Evolutionary conservation across 2,329 filamentous ascomycete species (phyloP).

Genomic region (Elsinoe perseae): DNA sequence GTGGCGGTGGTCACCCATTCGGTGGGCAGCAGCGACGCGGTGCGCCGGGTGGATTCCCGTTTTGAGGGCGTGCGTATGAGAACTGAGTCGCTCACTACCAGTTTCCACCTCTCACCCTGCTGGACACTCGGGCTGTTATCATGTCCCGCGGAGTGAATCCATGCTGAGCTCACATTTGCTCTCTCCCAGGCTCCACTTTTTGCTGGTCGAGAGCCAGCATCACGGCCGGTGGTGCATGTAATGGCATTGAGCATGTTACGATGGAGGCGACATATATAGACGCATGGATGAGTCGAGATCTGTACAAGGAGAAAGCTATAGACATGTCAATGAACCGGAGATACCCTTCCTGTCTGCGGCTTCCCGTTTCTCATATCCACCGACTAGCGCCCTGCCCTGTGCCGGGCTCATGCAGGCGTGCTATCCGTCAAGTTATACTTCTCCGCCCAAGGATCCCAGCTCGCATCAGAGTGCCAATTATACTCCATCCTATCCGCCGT

Average conservation of each 20-base stretch:
- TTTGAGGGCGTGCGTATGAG: neutral
- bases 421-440: slow-evolving; percentile 3
- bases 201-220: neutral
- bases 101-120: no score
- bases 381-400: neutral
- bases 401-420: neutral
- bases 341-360: neutral
- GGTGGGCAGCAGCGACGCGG: neutral
- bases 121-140: no score
- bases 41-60: slow-evolving; percentile 8
- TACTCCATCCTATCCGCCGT: slow-evolving; percentile 8
- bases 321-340: neutral
- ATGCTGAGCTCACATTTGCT: no score
- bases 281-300: neutral
- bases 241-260: neutral
- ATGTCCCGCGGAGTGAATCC: no score
- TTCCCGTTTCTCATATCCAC: neutral
- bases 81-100: neutral
- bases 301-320: neutral
- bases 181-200: neutral
- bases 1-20: slow-evolving; percentile 20
- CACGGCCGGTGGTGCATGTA: neutral
- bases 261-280: slow-evolving; percentile 5
- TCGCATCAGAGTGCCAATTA: slow-evolving; percentile 9
- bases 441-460: slow-evolving; percentile 8